Evolutionary conservation across 305 asterid species (phyloP).

Genomic region (Nicotiana rustica): DNA sequence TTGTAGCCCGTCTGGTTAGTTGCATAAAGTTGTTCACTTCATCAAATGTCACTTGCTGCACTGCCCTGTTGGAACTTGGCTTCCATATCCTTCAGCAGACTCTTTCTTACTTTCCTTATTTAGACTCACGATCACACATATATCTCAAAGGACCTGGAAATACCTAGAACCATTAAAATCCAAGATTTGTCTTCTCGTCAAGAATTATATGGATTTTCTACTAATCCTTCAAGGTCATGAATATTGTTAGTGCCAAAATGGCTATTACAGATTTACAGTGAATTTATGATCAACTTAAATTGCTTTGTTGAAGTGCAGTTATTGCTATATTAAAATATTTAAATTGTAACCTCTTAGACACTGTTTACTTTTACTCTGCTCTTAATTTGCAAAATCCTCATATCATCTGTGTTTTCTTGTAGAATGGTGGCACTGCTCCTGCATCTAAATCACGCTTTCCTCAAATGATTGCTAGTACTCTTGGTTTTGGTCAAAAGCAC

Average conservation of each 20-base stretch:
- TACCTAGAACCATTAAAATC: not conserved
- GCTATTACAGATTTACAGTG: not conserved
- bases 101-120: constrained; percentile 6
- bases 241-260: constrained; percentile 10
- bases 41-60: constrained; percentile 9
- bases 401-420: constrained; percentile 43
- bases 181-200: too few species aligned
- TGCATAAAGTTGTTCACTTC: constrained; percentile 2
- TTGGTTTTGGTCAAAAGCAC: constrained; percentile 93
- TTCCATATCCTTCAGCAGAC: constrained; percentile 12
- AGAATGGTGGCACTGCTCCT: constrained; percentile 72
- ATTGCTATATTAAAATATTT: not conserved
- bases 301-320: not conserved
- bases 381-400: constrained; percentile 20
- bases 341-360: not conserved
- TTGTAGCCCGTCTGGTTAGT: not conserved
- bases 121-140: not conserved
- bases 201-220: not conserved
- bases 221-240: not conserved
- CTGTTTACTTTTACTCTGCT: not conserved
- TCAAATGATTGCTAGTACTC: constrained; percentile 74
- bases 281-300: constrained; percentile 2
- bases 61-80: not conserved
- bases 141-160: constrained; percentile 11
- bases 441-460: constrained; percentile 85